A percentile compares a stretch with the other conserved stretches of the same genome.
phyloP scores from a whole-genome alignment of 2,329 filamentous ascomycete species.

The Zymoseptoria tritici region DNA sequence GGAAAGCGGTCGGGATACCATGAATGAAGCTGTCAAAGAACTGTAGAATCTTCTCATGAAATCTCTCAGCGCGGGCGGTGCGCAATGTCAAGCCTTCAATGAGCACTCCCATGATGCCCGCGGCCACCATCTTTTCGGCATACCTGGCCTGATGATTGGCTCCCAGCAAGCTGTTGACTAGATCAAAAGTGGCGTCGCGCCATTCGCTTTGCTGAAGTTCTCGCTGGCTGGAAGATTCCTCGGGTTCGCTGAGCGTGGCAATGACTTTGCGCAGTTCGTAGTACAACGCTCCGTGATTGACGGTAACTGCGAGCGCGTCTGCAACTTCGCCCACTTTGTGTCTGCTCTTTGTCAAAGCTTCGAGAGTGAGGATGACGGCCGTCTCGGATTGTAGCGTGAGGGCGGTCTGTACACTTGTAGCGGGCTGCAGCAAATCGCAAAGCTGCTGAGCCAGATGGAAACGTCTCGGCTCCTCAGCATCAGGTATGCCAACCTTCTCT shows the following conservation, averaged over 20 bases:
- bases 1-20: conserved; percentile 70
- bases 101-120: conserved; percentile 81
- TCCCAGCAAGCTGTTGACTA: conserved; percentile 69
- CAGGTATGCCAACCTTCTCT: conserved; percentile 77
- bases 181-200: conserved; percentile 82
- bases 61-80: conserved; percentile 71
- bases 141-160: conserved; percentile 49
- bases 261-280: conserved; percentile 90
- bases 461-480: conserved; percentile 79
- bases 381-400: conserved; percentile 75
- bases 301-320: conserved; percentile 85
- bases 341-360: conserved; percentile 76
- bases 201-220: conserved; percentile 69
- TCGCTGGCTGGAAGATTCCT: conserved; percentile 49
- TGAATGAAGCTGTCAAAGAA: conserved; percentile 88
- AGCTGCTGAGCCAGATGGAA: conserved; percentile 89
- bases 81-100: conserved; percentile 81
- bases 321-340: conserved; percentile 73
- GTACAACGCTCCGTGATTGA: conserved; percentile 90
- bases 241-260: conserved; percentile 62
- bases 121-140: conserved; percentile 76
- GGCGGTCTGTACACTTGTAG: conserved; percentile 57
- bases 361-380: conserved; percentile 70
- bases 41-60: conserved; percentile 73
- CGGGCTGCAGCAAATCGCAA: conserved; percentile 81